Conservation (phyloP, 2,329 filamentous ascomycete species). For the Annulohypoxylon truncatum region DNA sequence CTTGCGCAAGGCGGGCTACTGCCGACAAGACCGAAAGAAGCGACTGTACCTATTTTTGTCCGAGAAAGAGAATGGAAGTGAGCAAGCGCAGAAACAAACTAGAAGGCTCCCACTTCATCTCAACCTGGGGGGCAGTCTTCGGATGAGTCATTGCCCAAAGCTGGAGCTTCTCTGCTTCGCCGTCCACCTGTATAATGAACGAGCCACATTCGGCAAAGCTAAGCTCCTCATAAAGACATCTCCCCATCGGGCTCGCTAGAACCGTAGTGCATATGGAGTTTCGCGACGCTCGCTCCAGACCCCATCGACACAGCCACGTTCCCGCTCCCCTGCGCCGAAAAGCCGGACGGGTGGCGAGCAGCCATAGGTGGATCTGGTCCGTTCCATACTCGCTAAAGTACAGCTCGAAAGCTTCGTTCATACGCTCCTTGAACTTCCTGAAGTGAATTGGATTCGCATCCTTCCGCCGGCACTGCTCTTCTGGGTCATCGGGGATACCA, state of each 20-base stretch:
- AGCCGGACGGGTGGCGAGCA: slow-evolving; percentile 23
- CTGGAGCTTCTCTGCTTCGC: slow-evolving; percentile 20
- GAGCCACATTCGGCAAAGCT: slow-evolving; percentile 14
- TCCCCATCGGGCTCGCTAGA: slow-evolving; percentile 28
- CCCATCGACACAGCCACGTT: slow-evolving; percentile 31
- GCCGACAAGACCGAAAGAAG: background rate
- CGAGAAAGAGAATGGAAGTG: background rate
- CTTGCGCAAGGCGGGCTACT: slow-evolving; percentile 1
- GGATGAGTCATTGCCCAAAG: slow-evolving; percentile 21
- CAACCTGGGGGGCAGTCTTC: background rate
- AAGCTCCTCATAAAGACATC: slow-evolving; percentile 21
- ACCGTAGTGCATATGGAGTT: slow-evolving; percentile 11
- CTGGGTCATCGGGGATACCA: slow-evolving; percentile 26
- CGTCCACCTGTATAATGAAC: slow-evolving; percentile 21
- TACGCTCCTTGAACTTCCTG: slow-evolving; percentile 24
- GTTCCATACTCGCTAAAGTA: slow-evolving; percentile 23
- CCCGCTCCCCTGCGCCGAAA: slow-evolving; percentile 27
- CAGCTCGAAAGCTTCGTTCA: slow-evolving; percentile 12
- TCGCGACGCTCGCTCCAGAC: slow-evolving; percentile 19
- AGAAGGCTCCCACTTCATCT: background rate
- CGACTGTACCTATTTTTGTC: slow-evolving; percentile 3
- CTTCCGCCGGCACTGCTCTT: slow-evolving; percentile 4
- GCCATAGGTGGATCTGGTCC: slow-evolving; percentile 27
- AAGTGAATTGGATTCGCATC: slow-evolving; percentile 26
- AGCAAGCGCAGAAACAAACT: background rate